Base-by-base conservation (phyloP, 345 rosid species). In the Linum lewisii region DNA sequence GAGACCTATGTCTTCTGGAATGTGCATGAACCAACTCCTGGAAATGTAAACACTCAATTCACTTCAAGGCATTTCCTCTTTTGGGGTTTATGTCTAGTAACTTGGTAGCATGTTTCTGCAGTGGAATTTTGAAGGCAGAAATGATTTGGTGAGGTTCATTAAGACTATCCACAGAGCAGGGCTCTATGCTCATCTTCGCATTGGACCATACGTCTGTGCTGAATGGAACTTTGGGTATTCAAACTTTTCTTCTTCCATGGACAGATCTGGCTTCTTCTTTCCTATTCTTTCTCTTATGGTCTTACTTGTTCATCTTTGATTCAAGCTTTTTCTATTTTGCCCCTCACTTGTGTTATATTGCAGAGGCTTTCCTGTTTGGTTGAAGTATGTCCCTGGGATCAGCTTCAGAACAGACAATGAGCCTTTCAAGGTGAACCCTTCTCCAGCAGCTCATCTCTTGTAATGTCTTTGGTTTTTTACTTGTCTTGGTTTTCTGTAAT, bases 1-100 rank as follows among this genome's bases (percentile, higher is more conserved):
- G 99, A 94, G 72, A 94, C 99, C 63, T 94, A 94, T 69, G 97
- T 94, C 0, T 94, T 94, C 65, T 94, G 99, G 99, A 94, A 94
- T 75, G 96, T 90, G 65, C 99, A 94, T 55, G 99, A 94, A 75
- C 97, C 96, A 24, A 72, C 95, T 76, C 97, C 82, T 64, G 97
- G 99, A 75, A 82, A 85, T 69, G 99, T 94, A 85, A 54, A 23
- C 53, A 29, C 61, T 60, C 11, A 9, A 24, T 14, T 59, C 53
- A 51, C 34, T 62, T 6, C 8, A 4, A 1, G n/a, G n/a, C n/a
- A n/a, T n/a, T 15, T 21, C 18, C 24, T 7, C 15, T 54, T 57
- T 11, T 58, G 45, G 22, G 38, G 10, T 5, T 36, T 38, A 15
- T 11, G 1, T 21, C 10, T 1, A 32, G 25, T 60, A 25, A 22